Evolutionary conservation across 148 eudicot species (phyloP), one percentile per base, ranked within the genome.

Genomic region (Pharnaceum exiguum): DNA sequence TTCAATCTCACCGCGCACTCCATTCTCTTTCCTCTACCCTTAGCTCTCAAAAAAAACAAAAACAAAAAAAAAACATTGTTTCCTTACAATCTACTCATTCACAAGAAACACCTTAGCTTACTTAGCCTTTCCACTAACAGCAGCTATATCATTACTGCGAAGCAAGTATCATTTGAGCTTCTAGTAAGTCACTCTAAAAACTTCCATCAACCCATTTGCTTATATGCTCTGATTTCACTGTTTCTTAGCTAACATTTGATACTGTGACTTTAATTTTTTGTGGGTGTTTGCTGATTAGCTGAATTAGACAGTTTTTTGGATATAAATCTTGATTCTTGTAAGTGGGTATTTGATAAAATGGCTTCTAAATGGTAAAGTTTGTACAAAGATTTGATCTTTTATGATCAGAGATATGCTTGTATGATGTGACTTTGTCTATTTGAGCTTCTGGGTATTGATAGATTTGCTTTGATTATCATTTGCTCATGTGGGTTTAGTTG

Each of bases 361-460:
- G n/a, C 48, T 57, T 48, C 32, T 37, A 36, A 37, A 44, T 46
- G 12, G 36, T 23, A 16, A 53, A 27, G 24, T 49, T 56, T 9
- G n/a, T 51, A 46, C 7, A 19, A 49, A 39, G 16, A 36, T 60
- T 33, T 53, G 59, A 67, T 19, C 57, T 40, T n/a, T 68, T 46
- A 44, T 69, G 30, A 23, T 49, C 30, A 30, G 21, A 13, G 22
- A 24, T 10, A 48, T 11, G 45, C 46, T 8, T 26, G 10, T 27
- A 37, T 55, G 38, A 11, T 21, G 50, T 47, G 49, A 49, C 31
- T 39, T 55, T 55, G 28, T 40, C 17, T n/a, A 27, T 37, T 58
- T 71, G 16, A 52, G 66, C 40, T 42, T 6, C 62, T 65, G 65
- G 70, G 56, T 58, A 63, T 51, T 64, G 65, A 28, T 38, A 51